Conservation (phyloP, 371 early-diverging fungal genomes). For the Actinomortierella wolfii region DNA sequence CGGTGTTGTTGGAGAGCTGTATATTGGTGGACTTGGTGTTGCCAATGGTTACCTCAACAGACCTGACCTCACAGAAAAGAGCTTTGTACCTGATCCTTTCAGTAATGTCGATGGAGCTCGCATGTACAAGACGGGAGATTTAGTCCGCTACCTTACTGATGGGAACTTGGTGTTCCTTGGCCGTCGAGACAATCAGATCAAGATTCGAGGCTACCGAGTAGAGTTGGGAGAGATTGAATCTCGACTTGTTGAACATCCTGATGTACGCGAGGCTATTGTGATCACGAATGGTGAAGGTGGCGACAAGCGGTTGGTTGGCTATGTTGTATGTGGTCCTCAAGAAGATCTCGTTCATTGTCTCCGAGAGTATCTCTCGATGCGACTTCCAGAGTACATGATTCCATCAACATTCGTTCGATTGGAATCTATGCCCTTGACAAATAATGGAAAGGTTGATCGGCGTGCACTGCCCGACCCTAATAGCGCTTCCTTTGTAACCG, state of each 20-base stretch:
- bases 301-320: constrained; percentile 13
- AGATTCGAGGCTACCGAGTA: constrained; percentile 53
- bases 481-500: not conserved
- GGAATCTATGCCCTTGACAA: not conserved
- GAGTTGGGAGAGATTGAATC: constrained; percentile 49
- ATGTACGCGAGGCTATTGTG: constrained; percentile 9
- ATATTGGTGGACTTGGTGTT: constrained; percentile 32
- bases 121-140: constrained; percentile 50
- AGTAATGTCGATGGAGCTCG: constrained; percentile 5
- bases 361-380: constrained; percentile 1
- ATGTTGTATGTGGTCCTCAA: constrained; percentile 12
- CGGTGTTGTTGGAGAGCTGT: constrained; percentile 38
- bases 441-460: not conserved
- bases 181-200: constrained; percentile 49
- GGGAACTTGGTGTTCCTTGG: constrained; percentile 45
- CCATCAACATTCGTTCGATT: not conserved
- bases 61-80: constrained; percentile 24
- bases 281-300: not conserved
- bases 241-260: constrained; percentile 7
- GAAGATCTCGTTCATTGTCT: constrained; percentile 1
- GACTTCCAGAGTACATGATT: constrained; percentile 22
- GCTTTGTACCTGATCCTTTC: constrained; percentile 19
- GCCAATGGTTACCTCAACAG: constrained; percentile 35
- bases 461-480: not conserved
- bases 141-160: constrained; percentile 38